Conservation (phyloP, 257 asterid genomes). For the Capsicum rhomboideum region DNA sequence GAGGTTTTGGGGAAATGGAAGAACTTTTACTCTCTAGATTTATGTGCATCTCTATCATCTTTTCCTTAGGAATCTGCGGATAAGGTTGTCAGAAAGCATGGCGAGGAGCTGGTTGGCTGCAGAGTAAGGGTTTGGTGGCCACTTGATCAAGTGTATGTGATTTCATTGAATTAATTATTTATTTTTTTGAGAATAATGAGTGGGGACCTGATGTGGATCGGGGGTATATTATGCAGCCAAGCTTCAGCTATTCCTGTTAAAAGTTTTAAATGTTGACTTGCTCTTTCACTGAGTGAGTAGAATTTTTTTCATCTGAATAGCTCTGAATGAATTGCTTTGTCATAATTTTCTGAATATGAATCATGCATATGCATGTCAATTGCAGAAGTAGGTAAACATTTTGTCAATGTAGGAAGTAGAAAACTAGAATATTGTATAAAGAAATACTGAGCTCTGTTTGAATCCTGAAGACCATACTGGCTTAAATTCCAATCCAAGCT, state of each 20-base stretch:
- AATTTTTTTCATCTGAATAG: background rate
- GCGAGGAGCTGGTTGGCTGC: conserved; percentile 19
- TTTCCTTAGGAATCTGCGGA: conserved; percentile 10
- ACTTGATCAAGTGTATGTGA: conserved; percentile 23
- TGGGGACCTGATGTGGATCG: background rate
- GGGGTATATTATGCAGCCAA: background rate
- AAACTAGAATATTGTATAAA: background rate
- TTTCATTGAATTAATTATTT: background rate
- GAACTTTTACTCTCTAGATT: background rate
- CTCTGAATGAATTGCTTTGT: background rate
- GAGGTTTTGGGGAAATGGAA: too few relatives aligned
- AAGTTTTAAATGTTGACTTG: background rate
- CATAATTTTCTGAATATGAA: background rate
- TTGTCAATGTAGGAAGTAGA: background rate
- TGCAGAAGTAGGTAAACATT: background rate
- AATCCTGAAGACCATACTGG: background rate
- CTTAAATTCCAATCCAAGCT: background rate
- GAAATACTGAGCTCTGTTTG: background rate
- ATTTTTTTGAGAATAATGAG: background rate
- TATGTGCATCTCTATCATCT: background rate
- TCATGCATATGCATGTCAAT: background rate
- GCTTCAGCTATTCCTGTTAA: background rate
- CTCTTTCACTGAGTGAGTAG: background rate
- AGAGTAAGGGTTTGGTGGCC: conserved; percentile 36
- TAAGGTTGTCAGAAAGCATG: conserved; percentile 2